Conservation (phyloP, 2,329 filamentous ascomycete species). For the Alternaria viburni region DNA sequence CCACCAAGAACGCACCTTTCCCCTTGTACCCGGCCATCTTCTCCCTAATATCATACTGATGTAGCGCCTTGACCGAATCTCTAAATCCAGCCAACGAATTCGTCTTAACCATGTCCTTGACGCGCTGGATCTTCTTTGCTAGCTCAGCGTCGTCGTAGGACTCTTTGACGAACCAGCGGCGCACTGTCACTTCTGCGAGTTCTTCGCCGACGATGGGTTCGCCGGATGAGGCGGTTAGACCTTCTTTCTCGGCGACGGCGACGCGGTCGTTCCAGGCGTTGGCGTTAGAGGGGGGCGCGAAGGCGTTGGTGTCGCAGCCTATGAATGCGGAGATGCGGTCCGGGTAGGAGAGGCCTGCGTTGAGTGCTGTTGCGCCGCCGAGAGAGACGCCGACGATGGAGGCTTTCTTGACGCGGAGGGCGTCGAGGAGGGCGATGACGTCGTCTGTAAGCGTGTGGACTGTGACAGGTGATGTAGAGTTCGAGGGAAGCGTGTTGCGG, state of each 20-base stretch:
- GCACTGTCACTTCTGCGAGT: constrained; percentile 73
- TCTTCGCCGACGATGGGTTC: constrained; percentile 65
- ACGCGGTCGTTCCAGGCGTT: constrained; percentile 81
- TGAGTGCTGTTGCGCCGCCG: constrained; percentile 78
- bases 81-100: constrained; percentile 76
- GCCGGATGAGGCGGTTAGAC: constrained; percentile 43
- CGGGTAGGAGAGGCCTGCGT: constrained; percentile 72
- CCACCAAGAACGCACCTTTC: constrained; percentile 73
- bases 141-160: constrained; percentile 62
- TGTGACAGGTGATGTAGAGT: constrained; percentile 54
- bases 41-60: constrained; percentile 70
- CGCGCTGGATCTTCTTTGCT: constrained; percentile 61
- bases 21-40: constrained; percentile 62
- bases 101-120: constrained; percentile 70
- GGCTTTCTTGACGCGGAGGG: constrained; percentile 71
- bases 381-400: constrained; percentile 78
- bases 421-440: constrained; percentile 68
- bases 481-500: constrained; percentile 57
- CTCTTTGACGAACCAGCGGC: constrained; percentile 73
- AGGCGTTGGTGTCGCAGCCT: constrained; percentile 79
- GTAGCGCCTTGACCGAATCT: constrained; percentile 72
- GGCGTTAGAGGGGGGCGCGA: constrained; percentile 74
- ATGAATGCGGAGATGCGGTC: constrained; percentile 66
- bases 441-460: constrained; percentile 73
- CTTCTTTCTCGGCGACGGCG: constrained; percentile 66